Evolutionary conservation across 2,329 filamentous ascomycete species (phyloP), one percentile per base, ranked within the genome.

Genomic region (Hymenoscyphus infarciens): DNA sequence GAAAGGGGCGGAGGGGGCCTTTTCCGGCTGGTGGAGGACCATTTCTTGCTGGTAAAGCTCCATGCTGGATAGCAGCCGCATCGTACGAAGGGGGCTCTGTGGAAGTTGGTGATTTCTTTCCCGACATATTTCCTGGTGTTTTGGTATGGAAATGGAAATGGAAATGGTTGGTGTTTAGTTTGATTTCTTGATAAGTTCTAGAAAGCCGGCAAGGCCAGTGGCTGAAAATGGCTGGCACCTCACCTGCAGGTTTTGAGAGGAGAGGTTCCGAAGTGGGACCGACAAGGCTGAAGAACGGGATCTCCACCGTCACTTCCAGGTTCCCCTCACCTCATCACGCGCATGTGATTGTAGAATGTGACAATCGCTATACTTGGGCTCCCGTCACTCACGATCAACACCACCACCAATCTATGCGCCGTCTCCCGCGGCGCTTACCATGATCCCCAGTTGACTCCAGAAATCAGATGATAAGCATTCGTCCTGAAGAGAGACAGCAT

Each of bases 1-100:
- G 90, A 53, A 84, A 80, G 7, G 86, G 85, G 15, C 81, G 81
- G 27, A 70, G 33, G 19, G 69, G 64, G 16, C 66, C 66, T 29
- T 61, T 66, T 27, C 61, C 62, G 10, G 63, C 52, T 60, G 67
- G 53, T 15, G 59, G 61, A 29, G 59, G 61, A 16, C 63, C 65
- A 16, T 64, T 68, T 56, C 68, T 65, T 3, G 38, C 38, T 42
- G 70, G 69, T 2, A 70, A 56, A 13, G 66, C 63, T 27, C 68
- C 68, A 61, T 71, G 69, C 57, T 71, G 61, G n/a, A 60, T 35
- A 8, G 69, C 68, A 19, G 67, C 63, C 8, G 66, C 59, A 52
- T 71, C 71, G 53, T 72, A 72, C n/a, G 66, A 61, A 57, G 70
- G 73, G 0, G 73, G 68, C n/a, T 64, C 59, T 10, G 22, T 11